Conservation (phyloP, 768 basidiomycete species). For the Galerina marginata region DNA sequence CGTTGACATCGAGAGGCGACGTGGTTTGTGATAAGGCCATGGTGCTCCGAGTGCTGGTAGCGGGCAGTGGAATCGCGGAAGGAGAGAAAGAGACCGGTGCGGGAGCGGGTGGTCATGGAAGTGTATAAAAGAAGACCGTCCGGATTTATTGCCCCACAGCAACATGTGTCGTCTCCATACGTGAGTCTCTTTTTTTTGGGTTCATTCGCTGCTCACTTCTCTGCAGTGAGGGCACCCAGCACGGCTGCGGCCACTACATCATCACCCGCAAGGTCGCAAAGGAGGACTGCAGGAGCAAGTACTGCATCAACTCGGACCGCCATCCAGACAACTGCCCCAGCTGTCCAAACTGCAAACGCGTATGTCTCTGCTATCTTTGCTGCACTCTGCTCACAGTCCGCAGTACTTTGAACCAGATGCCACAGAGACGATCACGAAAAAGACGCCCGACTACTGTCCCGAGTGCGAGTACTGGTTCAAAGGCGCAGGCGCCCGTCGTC, state of each 20-base stretch:
- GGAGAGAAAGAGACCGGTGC: slow-evolving; percentile 93
- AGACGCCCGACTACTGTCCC: slow-evolving; percentile 58
- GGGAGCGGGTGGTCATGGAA: slow-evolving; percentile 71
- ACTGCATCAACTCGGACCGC: slow-evolving; percentile 40
- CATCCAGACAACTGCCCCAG: slow-evolving; percentile 42
- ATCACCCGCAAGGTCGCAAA: slow-evolving; percentile 57
- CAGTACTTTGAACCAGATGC: slow-evolving; percentile 78
- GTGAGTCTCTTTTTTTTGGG: slow-evolving; percentile 37
- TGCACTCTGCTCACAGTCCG: slow-evolving; percentile 9
- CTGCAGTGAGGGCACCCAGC: slow-evolving; percentile 72
- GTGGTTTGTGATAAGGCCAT: slow-evolving; percentile 66
- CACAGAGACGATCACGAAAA: slow-evolving; percentile 60
- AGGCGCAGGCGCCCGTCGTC: slow-evolving; percentile 47
- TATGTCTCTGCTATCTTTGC: slow-evolving; percentile 30
- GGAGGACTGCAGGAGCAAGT: slow-evolving; percentile 58
- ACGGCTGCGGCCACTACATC: slow-evolving; percentile 83
- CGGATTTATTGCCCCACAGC: background rate
- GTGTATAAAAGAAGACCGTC: slow-evolving; percentile 27
- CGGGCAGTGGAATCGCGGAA: slow-evolving; percentile 82
- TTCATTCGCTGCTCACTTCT: slow-evolving; percentile 27
- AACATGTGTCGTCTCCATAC: slow-evolving; percentile 64
- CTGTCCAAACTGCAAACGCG: slow-evolving; percentile 51
- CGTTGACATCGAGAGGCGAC: slow-evolving; percentile 56
- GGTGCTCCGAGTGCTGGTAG: slow-evolving; percentile 62
- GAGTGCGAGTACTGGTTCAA: slow-evolving; percentile 66